Percentiles rank a stretch among this genome's conserved stretches.
These are phyloP conservation scores for Nectriaceae sp. DNA, from an alignment of 2,329 filamentous ascomycete genomes.

Conservation along the genomic window DNA sequence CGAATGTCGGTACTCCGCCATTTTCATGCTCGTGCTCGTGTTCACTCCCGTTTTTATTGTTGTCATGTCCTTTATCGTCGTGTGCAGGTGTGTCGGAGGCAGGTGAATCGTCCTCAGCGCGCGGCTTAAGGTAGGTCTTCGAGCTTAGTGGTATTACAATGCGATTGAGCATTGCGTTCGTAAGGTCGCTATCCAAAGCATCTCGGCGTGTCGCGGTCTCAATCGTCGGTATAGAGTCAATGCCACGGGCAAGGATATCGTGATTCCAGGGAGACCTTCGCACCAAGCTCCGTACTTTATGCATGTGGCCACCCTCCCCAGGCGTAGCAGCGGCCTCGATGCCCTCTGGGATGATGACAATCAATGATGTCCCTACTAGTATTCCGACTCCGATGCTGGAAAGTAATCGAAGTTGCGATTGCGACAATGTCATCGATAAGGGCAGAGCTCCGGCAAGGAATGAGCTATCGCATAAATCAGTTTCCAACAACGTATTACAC, in stretches of 20 bases:
- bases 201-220: constrained; percentile 9
- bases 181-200: constrained; percentile 9
- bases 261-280: constrained; percentile 35
- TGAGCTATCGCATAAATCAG: constrained; percentile 60
- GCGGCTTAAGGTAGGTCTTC: background rate
- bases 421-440: constrained; percentile 83
- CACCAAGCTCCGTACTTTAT: constrained; percentile 35
- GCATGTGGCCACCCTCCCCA: constrained; percentile 40
- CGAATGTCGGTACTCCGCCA: constrained; percentile 62
- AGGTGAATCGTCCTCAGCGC: background rate
- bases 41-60: constrained; percentile 11
- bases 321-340: constrained; percentile 82
- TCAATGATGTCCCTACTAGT: constrained; percentile 89
- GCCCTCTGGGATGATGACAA: constrained; percentile 97
- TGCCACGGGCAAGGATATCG: constrained; percentile 24
- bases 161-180: constrained; percentile 18
- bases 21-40: constrained; percentile 36
- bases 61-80: constrained; percentile 4
- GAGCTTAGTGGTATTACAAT: constrained; percentile 7
- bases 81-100: background rate
- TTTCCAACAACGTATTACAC: constrained; percentile 16
- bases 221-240: constrained; percentile 25
- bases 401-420: constrained; percentile 83
- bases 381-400: constrained; percentile 93
- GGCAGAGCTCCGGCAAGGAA: constrained; percentile 92